Evolutionary conservation across 2,329 filamentous ascomycete species (phyloP), one percentile per base, ranked within the genome.

Genomic region (Pseudocercospora ulei): DNA sequence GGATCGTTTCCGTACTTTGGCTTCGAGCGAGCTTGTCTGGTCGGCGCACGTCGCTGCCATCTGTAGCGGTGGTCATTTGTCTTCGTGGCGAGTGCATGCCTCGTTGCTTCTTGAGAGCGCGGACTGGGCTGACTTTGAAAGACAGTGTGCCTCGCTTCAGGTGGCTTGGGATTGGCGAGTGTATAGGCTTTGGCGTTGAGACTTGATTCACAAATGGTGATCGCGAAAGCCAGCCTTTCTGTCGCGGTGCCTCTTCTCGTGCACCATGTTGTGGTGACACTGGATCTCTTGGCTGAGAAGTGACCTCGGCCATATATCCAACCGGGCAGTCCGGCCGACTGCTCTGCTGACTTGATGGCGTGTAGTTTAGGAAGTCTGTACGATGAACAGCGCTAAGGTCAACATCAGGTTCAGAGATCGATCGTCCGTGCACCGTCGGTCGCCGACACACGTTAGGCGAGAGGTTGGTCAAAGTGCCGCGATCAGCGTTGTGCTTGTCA

Each of bases 1-100:
- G 60, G 23, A 68, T 67, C 0, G 65, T 68, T 36, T 67, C 65
- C 20, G 59, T 59, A 39, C 62, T 65, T 8, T 50, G 58, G 18
- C 47, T 58, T 14, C 62, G 46, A 27, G 41, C 52, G 20, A 43
- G 27, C 5, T 19, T 23, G 6, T 48, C 45, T 7, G 45, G 39
- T 25, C 43, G 37, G 22, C 36, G 41, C 9, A 13, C 28, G 5
- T 33, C 43, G 20, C 43, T 43, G 19, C 43, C 41, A 5, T 22
- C 28, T 14, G 53, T 35, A 8, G 48, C 46, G 7, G 47, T 43
- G 1, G 45, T 49, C 37, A 52, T 52, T 30, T 55, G 49, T 2
- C 51, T 47, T 7, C 56, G 53, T 12, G 59, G 56, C 8, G 57
- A 56, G 41, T 54, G 51, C 41, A 53, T 54, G 36, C 51, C 56